A percentile compares a stretch with the other conserved stretches of the same genome.
Conservation (phyloP, 176 grass and related monocot species). For the Raddia guianensis region DNA sequence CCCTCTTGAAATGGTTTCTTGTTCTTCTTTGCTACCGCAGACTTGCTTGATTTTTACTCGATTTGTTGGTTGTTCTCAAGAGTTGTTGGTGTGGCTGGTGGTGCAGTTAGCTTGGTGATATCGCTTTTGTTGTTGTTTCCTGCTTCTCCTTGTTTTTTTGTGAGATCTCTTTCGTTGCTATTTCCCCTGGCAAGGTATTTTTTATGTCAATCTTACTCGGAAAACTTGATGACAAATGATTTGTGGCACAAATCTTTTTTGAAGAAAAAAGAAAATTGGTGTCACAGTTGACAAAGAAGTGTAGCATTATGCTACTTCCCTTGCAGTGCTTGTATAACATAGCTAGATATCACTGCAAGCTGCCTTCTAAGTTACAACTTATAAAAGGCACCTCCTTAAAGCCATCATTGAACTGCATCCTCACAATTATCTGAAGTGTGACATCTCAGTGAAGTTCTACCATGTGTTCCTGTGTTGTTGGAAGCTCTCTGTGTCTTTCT, state of each 20-base stretch:
- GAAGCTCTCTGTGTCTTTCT: not conserved
- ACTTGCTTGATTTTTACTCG: not conserved
- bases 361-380: not conserved
- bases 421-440: not conserved
- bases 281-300: not conserved
- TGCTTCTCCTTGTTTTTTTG: not conserved
- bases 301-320: conserved; percentile 2
- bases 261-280: too few species aligned
- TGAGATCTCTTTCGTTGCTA: not conserved
- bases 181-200: not conserved
- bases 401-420: not conserved
- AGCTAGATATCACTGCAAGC: not conserved
- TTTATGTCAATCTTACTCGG: not conserved
- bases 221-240: not conserved
- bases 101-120: not conserved
- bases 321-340: not conserved
- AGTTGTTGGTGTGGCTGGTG: not conserved
- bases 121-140: not conserved
- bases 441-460: not conserved
- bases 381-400: not conserved
- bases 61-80: not conserved
- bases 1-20: not conserved
- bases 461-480: conserved; percentile 4
- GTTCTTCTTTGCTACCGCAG: not conserved
- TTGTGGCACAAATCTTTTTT: too few species aligned